Percentiles rank a stretch among this genome's conserved stretches.
Evolutionary conservation across 2,329 filamentous ascomycete genomes (phyloP).

Genomic region (Chalaropsis thielavioides): DNA sequence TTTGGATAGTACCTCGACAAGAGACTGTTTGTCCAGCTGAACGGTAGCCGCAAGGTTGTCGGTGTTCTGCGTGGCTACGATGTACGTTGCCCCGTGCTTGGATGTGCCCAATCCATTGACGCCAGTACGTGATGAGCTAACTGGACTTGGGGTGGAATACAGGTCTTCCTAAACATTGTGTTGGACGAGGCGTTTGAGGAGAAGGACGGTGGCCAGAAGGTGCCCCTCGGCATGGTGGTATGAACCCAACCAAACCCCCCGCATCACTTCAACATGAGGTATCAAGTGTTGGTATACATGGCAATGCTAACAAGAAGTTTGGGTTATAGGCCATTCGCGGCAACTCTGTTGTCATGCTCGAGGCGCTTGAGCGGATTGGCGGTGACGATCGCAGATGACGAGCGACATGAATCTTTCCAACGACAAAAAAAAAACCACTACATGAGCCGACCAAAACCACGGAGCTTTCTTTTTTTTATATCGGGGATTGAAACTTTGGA

Average conservation of each 20-base stretch:
- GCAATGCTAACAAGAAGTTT: constrained; percentile 21
- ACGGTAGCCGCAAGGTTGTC: constrained; percentile 94
- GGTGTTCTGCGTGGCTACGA: constrained; percentile 91
- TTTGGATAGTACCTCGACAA: constrained; percentile 88
- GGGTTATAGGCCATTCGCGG: constrained; percentile 67
- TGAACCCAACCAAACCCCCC: constrained; percentile 25
- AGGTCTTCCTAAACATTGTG: constrained; percentile 98
- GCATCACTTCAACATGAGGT: too few species aligned
- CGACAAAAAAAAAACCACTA: background rate
- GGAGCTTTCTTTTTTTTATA: background rate
- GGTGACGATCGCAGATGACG: constrained; percentile 39
- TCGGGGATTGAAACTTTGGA: background rate
- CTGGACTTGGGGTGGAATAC: constrained; percentile 8
- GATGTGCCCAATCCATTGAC: background rate
- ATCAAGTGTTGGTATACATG: background rate
- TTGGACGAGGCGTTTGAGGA: constrained; percentile 94
- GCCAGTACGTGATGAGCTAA: background rate
- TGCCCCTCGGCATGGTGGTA: constrained; percentile 83
- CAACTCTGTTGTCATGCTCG: constrained; percentile 97
- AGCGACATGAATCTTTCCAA: constrained; percentile 19
- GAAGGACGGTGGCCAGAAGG: constrained; percentile 81
- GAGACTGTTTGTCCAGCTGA: constrained; percentile 91
- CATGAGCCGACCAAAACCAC: constrained; percentile 1
- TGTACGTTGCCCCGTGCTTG: constrained; percentile 42
- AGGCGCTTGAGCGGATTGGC: constrained; percentile 58